Base-by-base conservation (phyloP, 176 grass and related monocot genomes). In the Tuctoria greenei region DNA sequence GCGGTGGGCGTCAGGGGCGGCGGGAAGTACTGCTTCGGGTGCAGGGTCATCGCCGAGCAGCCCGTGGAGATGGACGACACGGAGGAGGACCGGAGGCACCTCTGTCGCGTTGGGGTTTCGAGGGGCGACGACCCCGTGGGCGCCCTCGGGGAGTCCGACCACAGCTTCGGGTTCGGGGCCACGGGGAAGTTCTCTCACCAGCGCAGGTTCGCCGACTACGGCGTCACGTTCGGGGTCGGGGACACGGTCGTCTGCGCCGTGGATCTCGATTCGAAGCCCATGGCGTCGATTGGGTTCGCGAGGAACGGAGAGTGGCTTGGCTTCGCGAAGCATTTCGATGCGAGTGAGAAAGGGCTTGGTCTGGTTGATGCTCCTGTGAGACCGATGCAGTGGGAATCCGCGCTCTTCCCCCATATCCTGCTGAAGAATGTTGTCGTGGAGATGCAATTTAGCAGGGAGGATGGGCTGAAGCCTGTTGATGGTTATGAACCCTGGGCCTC, bases 1-100 rank as follows among this genome's bases (percentile, higher is more conserved):
- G 83, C 37, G 64, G 86, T 64, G 4, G 90, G 83, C 34, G 78
- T 46, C 21, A 59, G 72, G 18, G 62, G 86, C 45, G 83, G 90
- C 60, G 86, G 90, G 80, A 67, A 55, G 67, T 89, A 93, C 69
- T 89, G 90, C 67, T 93, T 89, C 65, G 86, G 90, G 20, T 93
- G 90, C 80, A 78, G 57, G 41, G 66, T 93, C 9, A 66, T 86
- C 60, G 78, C 83, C 21, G 77, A 84, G 80, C 83, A 93, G 68
- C 26, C 44, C 17, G 90, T 89, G 73, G 86, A 84, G 71, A 84
- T 89, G 90, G 76, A 82, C 0, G 80, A 83, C 83, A 81, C 86
- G 59, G 46, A 74, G 6, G 18, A 76, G 36, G 83, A 35, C 40
- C 72, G 84, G 73, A 77, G 70, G 7, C 90, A 93, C 71, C 60